Conservation (phyloP, 2,329 filamentous ascomycete species). For the Sphaerostilbella broomeana region DNA sequence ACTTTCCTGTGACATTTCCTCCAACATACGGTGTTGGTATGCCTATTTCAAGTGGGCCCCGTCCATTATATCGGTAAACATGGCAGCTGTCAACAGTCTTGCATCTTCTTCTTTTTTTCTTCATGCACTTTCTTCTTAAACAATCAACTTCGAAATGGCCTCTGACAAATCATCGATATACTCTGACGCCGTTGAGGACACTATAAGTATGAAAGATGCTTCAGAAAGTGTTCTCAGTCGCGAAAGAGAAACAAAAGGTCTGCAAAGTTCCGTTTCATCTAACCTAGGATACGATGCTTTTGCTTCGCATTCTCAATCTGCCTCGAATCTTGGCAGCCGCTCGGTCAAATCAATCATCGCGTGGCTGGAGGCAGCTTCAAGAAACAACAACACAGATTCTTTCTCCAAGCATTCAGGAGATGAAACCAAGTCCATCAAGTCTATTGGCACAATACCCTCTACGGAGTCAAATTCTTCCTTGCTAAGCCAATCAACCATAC, state of each 20-base stretch:
- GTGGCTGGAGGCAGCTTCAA: constrained; percentile 24
- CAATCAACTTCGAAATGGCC: background rate
- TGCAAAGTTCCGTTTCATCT: constrained; percentile 25
- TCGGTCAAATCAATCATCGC: constrained; percentile 27
- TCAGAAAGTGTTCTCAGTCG: constrained; percentile 14
- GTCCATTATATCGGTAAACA: background rate
- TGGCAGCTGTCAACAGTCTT: background rate
- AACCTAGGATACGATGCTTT: constrained; percentile 20
- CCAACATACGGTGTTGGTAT: background rate
- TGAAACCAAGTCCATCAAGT: constrained; percentile 5
- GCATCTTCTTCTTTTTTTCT: background rate
- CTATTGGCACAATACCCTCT: constrained; percentile 7
- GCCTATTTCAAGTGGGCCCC: background rate
- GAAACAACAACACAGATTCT: background rate
- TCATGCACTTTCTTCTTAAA: too few species aligned
- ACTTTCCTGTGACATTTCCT: constrained; percentile 10
- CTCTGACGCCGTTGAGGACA: background rate
- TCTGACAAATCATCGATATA: background rate
- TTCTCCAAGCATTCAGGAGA: background rate
- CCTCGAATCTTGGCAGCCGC: constrained; percentile 12
- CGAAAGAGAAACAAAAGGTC: constrained; percentile 15
- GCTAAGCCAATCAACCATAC: constrained; percentile 4
- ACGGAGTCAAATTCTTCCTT: constrained; percentile 5
- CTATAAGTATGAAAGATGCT: background rate
- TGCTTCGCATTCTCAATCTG: background rate